Base-by-base conservation (phyloP, 352 stramenopile genomes). In the Phytophthora rubi region DNA sequence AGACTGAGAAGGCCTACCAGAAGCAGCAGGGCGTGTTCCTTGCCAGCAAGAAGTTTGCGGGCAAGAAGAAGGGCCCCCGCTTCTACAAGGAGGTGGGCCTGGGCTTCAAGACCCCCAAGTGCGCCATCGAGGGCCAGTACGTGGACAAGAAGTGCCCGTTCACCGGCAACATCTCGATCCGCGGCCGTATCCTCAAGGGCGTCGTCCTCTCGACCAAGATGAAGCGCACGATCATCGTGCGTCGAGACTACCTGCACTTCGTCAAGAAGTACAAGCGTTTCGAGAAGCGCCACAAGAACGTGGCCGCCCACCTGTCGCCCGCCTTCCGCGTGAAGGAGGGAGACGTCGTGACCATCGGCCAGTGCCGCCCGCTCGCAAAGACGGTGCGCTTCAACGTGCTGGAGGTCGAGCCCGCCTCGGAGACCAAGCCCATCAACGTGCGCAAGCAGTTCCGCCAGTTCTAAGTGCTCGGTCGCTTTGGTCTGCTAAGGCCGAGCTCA, bases 101-200 rank as follows among this genome's bases (percentile, higher is more conserved):
- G 63, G 98, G 97, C 68, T 99, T 99, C 92, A 99, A 99, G 93
- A 99, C 98, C 58, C 98, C 98, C 56, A 98, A 98, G 84, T 76
- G 85, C 45, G 97, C 97, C 70, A 98, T 93, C 54, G 81, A 92
- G 68, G 97, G 96, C 75, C 98, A 89, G 77, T 99, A 99, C 85
- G 93, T 99, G 47, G 97, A 99, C 94, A 99, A 99, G 91, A 99
- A 99, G 93, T 99, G 97, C 89, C 98, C 98, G 63, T 99, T 99
- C 92, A 99, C 98, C 44, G 97, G 97, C 81, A 97, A 99, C 86
- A 98, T 99, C 57, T 99, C 97, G 78, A 99, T 99, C 86, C 97
- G 97, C 86, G 98, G 97, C 82, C 94, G 97, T 88, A 99, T 97
- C 73, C 86, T 99, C 57, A 99, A 99, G 91, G 98, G 98, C 70